Evolutionary conservation across 2,329 filamentous ascomycete species (phyloP).

Genomic region (Sclerotinia glacialis): DNA sequence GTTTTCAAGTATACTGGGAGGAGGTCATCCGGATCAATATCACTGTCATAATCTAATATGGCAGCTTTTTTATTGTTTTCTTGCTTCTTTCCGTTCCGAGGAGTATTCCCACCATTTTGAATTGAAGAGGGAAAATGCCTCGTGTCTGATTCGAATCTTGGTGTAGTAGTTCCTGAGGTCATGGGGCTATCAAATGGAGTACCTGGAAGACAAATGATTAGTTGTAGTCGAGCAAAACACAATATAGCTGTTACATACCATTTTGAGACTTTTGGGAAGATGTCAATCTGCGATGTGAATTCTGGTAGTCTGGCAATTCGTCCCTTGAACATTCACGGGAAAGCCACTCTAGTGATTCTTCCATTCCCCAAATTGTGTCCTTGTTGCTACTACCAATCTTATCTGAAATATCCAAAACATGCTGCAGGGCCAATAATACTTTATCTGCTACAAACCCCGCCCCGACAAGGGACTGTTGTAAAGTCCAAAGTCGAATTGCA

Average conservation of each 20-base stretch:
- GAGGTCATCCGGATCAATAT: slow-evolving; percentile 72
- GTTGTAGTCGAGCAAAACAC: neutral
- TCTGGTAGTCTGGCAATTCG: slow-evolving; percentile 71
- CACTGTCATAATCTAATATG: slow-evolving; percentile 57
- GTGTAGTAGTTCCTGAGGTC: slow-evolving; percentile 38
- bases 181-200: slow-evolving; percentile 37
- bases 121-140: slow-evolving; percentile 31
- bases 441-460: slow-evolving; percentile 65
- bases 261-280: slow-evolving; percentile 34
- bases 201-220: slow-evolving; percentile 30
- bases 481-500: slow-evolving; percentile 76
- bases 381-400: slow-evolving; percentile 56
- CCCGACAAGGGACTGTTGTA: slow-evolving; percentile 68
- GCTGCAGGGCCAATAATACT: slow-evolving; percentile 61
- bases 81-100: slow-evolving; percentile 28
- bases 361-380: slow-evolving; percentile 77
- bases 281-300: slow-evolving; percentile 38
- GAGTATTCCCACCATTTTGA: slow-evolving; percentile 19
- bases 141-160: slow-evolving; percentile 36
- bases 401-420: slow-evolving; percentile 65
- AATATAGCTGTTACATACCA: slow-evolving; percentile 31
- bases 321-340: slow-evolving; percentile 69
- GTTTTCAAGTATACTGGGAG: slow-evolving; percentile 74
- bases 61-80: slow-evolving; percentile 27
- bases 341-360: slow-evolving; percentile 87